Percentiles rank a stretch among this genome's conserved stretches.
These are phyloP conservation scores for Pichia terricola DNA, from an alignment of 1,139 yeast genomes.

Conservation along the genomic window DNA sequence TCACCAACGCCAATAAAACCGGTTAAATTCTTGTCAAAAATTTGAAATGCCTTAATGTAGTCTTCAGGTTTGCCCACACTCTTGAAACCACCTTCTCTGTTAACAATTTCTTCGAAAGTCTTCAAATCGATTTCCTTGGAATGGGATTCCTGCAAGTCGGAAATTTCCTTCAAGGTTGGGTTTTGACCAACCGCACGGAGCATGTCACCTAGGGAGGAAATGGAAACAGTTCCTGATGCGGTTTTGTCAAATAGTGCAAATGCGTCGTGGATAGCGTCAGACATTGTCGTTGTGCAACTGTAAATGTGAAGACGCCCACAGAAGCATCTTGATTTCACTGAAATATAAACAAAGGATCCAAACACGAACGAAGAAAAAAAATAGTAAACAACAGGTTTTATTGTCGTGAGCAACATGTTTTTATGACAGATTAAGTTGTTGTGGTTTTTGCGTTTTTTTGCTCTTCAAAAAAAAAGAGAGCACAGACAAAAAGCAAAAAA, in stretches of 20 bases:
- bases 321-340: no score
- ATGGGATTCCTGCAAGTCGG: slow-evolving; percentile 47
- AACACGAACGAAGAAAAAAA: no score
- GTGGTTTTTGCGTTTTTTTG: no score
- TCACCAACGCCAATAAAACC: slow-evolving; percentile 98
- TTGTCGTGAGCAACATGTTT: no score
- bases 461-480: no score
- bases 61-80: slow-evolving; percentile 93
- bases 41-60: slow-evolving; percentile 95
- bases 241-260: slow-evolving; percentile 95
- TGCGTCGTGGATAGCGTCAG: slow-evolving; percentile 68
- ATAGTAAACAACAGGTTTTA: no score
- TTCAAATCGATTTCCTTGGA: slow-evolving; percentile 54
- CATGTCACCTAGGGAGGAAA: slow-evolving; percentile 82
- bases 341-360: no score
- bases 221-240: slow-evolving; percentile 90
- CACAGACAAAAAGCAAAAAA: no score
- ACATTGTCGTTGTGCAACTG: slow-evolving; percentile 1
- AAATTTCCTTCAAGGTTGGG: slow-evolving; percentile 86
- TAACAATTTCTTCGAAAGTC: slow-evolving; percentile 66
- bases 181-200: slow-evolving; percentile 96
- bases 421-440: no score
- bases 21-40: slow-evolving; percentile 89
- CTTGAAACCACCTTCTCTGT: slow-evolving; percentile 85
- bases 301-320: no score